These are phyloP conservation scores for Heliamphora pulchella DNA, from an alignment of 179 eudicot species.

Conservation along the genomic window DNA sequence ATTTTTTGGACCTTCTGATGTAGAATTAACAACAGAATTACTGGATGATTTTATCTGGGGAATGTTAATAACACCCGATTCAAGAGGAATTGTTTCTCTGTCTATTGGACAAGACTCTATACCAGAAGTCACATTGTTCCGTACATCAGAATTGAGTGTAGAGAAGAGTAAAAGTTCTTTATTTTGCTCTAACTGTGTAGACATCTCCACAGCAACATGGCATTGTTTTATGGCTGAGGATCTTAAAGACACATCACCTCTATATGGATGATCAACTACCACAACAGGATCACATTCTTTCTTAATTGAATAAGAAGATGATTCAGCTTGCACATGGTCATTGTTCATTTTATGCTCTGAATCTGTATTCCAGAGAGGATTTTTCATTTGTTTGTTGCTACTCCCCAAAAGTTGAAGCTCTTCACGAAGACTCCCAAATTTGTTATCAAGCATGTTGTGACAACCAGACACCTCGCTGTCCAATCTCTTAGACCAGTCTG, in stretches of 20 bases:
- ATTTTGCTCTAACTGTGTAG: constrained; percentile 10
- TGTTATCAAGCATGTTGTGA: constrained; percentile 17
- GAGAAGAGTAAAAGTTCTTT: constrained; percentile 13
- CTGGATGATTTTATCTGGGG: constrained; percentile 15
- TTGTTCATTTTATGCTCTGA: constrained; percentile 17
- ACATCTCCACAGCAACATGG: constrained; percentile 4
- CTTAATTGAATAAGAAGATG: constrained; percentile 20
- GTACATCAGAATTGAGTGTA: constrained; percentile 21
- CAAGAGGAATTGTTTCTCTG: constrained; percentile 17
- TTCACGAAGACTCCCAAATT: constrained; percentile 31
- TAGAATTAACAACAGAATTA: constrained; percentile 1
- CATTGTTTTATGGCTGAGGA: not conserved
- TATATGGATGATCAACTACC: constrained; percentile 15
- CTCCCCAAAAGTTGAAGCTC: constrained; percentile 23
- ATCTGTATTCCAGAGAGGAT: constrained; percentile 18
- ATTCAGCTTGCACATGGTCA: constrained; percentile 20
- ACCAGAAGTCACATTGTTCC: constrained; percentile 18
- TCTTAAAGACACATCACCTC: constrained; percentile 17
- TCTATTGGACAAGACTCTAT: constrained; percentile 19
- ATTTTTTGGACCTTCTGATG: not conserved
- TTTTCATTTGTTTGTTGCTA: constrained; percentile 21
- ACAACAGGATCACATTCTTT: constrained; percentile 16
- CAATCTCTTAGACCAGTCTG: constrained; percentile 39
- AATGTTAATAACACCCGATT: constrained; percentile 15
- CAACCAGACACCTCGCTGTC: constrained; percentile 28